Percentiles rank a stretch among this genome's conserved stretches.
These are phyloP conservation scores for Cubamyces lactineus DNA, from an alignment of 768 basidiomycete species.

Conservation along the genomic window DNA sequence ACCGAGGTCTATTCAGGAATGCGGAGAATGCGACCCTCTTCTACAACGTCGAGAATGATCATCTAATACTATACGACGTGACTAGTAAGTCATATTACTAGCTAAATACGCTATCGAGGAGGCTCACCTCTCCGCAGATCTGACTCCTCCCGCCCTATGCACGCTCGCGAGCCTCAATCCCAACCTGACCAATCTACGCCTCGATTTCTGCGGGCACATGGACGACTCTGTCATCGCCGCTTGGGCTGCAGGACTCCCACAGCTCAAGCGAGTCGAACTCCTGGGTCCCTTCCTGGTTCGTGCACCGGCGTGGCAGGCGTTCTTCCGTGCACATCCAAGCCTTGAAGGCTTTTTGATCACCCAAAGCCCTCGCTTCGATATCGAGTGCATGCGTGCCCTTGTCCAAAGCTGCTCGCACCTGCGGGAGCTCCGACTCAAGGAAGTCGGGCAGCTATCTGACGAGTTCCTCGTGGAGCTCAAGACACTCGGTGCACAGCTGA, in stretches of 20 bases:
- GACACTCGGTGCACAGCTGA: slow-evolving; percentile 48
- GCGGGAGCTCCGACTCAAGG: slow-evolving; percentile 74
- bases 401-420: slow-evolving; percentile 57
- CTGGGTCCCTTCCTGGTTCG: slow-evolving; percentile 89
- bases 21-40: slow-evolving; percentile 80
- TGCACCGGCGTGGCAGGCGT: slow-evolving; percentile 68
- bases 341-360: slow-evolving; percentile 78
- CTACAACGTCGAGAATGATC: slow-evolving; percentile 71
- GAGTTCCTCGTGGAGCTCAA: slow-evolving; percentile 60
- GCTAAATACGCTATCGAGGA: background rate
- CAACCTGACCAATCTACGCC: slow-evolving; percentile 73
- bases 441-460: slow-evolving; percentile 74
- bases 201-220: slow-evolving; percentile 88
- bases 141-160: slow-evolving; percentile 66
- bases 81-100: slow-evolving; percentile 64
- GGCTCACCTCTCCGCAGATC: slow-evolving; percentile 47
- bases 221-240: slow-evolving; percentile 59
- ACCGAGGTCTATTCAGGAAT: slow-evolving; percentile 1
- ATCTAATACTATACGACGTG: slow-evolving; percentile 81
- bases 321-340: slow-evolving; percentile 65
- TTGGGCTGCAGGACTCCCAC: slow-evolving; percentile 65
- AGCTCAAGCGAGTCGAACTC: slow-evolving; percentile 74
- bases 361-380: slow-evolving; percentile 86
- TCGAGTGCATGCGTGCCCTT: slow-evolving; percentile 63
- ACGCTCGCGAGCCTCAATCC: slow-evolving; percentile 83